A percentile compares a stretch with the other conserved stretches of the same genome.
These are phyloP conservation scores for Fusarium floridanum DNA, from an alignment of 2,329 filamentous ascomycete genomes.

Conservation along the genomic window DNA sequence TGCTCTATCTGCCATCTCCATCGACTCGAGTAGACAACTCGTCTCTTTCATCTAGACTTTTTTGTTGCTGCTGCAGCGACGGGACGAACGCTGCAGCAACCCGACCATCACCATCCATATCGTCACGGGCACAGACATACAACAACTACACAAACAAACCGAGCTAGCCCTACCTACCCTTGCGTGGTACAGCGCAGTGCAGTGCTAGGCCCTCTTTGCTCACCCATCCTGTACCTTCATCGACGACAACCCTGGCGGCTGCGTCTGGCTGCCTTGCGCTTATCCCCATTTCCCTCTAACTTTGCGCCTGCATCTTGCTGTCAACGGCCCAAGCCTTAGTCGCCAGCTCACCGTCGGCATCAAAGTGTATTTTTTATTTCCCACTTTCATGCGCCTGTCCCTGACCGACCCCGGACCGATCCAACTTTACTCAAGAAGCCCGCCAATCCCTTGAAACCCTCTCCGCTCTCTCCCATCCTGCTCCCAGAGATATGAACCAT, in stretches of 20 bases:
- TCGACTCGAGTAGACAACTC: conserved; percentile 4
- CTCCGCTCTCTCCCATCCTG: conserved; percentile 9
- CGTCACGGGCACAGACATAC: conserved; percentile 20
- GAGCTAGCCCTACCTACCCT: conserved; percentile 8
- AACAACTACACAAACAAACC: conserved; percentile 13
- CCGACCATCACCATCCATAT: conserved; percentile 15
- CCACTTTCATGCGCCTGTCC: conserved; percentile 29
- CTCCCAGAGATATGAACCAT: conserved; percentile 47
- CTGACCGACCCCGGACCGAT: conserved; percentile 17
- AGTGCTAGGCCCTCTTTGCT: conserved; percentile 38
- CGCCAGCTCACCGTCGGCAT: conserved; percentile 1
- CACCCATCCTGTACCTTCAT: conserved; percentile 28
- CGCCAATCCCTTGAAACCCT: conserved; percentile 14
- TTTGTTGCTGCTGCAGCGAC: conserved; percentile 13
- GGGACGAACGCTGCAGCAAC: conserved; percentile 23
- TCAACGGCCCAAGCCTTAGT: conserved; percentile 23
- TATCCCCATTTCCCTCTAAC: conserved; percentile 14
- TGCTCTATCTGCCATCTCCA: conserved; percentile 3
- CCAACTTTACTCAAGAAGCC: conserved; percentile 3
- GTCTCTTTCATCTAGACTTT: conserved; percentile 13
- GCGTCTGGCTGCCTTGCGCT: conserved; percentile 32
- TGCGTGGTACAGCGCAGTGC: conserved; percentile 29
- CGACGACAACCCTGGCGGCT: conserved; percentile 38
- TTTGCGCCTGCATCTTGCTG: conserved; percentile 42
- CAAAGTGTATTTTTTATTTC: conserved; percentile 28